Evolutionary conservation across 176 grass and related monocot species (phyloP).

Genomic region (Neostapfia colusana): DNA sequence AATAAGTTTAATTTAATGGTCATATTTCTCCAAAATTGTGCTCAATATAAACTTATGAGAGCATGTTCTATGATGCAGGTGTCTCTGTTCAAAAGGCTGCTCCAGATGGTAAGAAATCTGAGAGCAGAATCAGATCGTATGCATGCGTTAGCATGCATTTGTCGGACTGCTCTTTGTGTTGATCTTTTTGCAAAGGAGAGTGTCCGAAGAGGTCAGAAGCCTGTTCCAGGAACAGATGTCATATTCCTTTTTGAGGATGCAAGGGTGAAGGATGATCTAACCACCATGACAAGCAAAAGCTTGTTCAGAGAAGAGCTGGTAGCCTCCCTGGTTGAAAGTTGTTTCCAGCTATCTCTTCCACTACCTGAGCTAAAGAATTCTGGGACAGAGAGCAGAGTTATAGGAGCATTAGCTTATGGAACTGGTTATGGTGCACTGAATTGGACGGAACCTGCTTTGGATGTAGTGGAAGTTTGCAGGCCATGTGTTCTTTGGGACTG

Average conservation of each 20-base stretch:
- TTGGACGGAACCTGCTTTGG: conserved; percentile 96
- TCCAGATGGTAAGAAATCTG: conserved; percentile 95
- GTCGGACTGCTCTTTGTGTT: conserved; percentile 90
- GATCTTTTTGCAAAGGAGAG: conserved; percentile 99
- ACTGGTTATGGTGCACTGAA: conserved; percentile 96
- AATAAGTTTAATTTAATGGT: conserved; percentile 13
- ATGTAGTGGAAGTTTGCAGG: conserved; percentile 92
- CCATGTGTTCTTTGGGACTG: conserved; percentile 99
- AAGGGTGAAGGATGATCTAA: conserved; percentile 91
- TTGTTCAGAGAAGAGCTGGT: conserved; percentile 96
- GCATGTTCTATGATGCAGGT: conserved; percentile 54
- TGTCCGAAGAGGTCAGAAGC: conserved; percentile 90
- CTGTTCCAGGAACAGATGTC: conserved; percentile 88
- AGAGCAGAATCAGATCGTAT: conserved; percentile 97
- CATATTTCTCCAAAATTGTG: background rate
- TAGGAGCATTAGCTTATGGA: conserved; percentile 97
- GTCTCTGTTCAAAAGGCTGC: conserved; percentile 90
- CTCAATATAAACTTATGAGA: conserved; percentile 25
- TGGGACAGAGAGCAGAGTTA: conserved; percentile 95
- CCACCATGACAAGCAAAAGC: conserved; percentile 86
- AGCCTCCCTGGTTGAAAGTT: conserved; percentile 92
- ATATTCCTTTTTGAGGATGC: conserved; percentile 96
- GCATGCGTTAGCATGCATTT: conserved; percentile 96
- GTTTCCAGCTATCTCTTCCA: conserved; percentile 97
- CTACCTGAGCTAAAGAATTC: conserved; percentile 90